Evolutionary conservation across 495 filamentous ascomycete species (phyloP), one percentile per base, ranked within the genome.

Genomic region (Aspergillus diversus): DNA sequence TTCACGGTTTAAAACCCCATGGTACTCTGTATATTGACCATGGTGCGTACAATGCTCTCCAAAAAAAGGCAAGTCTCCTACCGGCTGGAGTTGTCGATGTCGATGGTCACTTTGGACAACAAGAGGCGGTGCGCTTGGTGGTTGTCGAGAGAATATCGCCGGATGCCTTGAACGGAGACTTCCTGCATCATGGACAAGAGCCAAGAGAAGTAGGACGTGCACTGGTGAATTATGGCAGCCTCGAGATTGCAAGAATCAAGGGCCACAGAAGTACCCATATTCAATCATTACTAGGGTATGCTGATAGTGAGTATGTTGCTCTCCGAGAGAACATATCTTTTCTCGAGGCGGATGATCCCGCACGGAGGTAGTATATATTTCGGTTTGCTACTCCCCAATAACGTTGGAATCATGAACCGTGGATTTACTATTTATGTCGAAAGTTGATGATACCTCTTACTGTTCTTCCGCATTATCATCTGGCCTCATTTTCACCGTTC

Each of bases 241-340:
- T 81, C 3, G 93, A 99, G 75, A 92, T 97, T 62, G 75, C 76
- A 55, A 80, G 90, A 55, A 96, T 98, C 64, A 93, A 91, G 75
- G 95, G 95, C 0, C 82, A 89, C 60, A 85, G 88, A 66, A 97
- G 93, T 69, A 84, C 79, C 1, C 89, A 95, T 70, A 97, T 99
- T 61, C 82, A 87, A 48, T 78, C 82, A 0, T 65, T 93, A 33
- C 71, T 99, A 39, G 95, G 95, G 5, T 99, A 97, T 80, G 89
- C 93, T 33, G 93, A 97, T 69, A 93, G 90, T 61, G 92, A 97
- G 75, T 97, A 98, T 81, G 90, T 99, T 48, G 94, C 94, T 7
- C 78, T 92, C 66, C 82, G 92, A 60, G 92, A 96, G 75, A 96
- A 94, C 67, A 89, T 97, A 43, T 90, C 92, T 16, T 89, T 96